These are phyloP conservation scores for Juglanconis sp. DNA, from an alignment of 2,329 filamentous ascomycete species.

Conservation along the genomic window DNA sequence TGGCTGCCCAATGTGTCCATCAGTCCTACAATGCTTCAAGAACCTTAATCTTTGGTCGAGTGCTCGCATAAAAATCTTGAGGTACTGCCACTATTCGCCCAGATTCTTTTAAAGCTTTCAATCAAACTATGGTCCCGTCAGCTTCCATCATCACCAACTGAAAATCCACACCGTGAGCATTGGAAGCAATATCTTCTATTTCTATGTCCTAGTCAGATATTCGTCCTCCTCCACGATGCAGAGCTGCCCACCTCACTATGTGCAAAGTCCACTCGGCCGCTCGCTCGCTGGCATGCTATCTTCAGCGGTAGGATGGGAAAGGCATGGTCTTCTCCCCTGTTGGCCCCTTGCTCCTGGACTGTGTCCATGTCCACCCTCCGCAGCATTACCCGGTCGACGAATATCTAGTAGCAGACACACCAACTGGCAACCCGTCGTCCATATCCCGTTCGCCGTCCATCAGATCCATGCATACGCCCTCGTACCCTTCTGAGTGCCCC, in stretches of 20 bases:
- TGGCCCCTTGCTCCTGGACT: neutral
- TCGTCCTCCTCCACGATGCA: conserved; percentile 1
- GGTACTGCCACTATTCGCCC: no score
- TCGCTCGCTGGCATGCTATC: neutral
- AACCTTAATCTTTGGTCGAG: no score
- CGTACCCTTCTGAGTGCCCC: neutral
- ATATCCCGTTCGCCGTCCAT: neutral
- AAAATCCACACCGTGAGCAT: neutral
- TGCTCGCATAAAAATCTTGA: no score
- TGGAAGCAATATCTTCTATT: conserved; percentile 13
- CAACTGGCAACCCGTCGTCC: neutral
- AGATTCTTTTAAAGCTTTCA: no score
- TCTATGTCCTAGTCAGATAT: conserved; percentile 13
- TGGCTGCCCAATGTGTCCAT: no score
- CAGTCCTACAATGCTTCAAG: no score
- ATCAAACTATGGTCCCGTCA: no score
- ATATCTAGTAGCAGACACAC: neutral
- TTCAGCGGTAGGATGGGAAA: neutral
- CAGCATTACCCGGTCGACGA: neutral
- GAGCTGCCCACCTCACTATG: neutral
- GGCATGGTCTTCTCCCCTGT: neutral
- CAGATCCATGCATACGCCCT: neutral
- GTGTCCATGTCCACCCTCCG: neutral
- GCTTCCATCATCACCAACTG: neutral
- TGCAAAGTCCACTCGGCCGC: neutral